Percentiles rank a stretch among this genome's conserved stretches.
Conservation (phyloP, 768 basidiomycete genomes). For the Mycena albidolilacea region DNA sequence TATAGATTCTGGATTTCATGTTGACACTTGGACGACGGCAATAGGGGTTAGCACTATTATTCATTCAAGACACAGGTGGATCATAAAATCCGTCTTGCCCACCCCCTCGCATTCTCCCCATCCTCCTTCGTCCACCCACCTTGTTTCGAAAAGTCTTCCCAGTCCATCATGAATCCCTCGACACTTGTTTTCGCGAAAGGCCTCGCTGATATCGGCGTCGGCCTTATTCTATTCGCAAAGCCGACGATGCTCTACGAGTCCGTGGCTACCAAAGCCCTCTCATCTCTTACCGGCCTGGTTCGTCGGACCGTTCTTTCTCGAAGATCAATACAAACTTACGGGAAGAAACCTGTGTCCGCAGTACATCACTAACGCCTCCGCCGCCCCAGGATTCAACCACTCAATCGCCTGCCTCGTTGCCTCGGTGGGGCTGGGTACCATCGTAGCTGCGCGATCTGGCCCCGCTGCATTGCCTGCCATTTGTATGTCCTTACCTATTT, state of each 20-base stretch:
- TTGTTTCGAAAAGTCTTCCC: neutral
- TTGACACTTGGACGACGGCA: neutral
- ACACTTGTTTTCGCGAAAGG: slow-evolving; percentile 46
- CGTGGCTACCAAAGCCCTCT: slow-evolving; percentile 36
- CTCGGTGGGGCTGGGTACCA: slow-evolving; percentile 49
- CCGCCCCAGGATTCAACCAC: slow-evolving; percentile 53
- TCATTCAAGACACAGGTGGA: no score
- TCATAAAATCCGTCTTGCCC: no score
- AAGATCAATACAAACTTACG: neutral
- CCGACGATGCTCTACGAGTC: slow-evolving; percentile 50
- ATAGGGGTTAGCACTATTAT: no score
- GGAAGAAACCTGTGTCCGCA: slow-evolving; percentile 42
- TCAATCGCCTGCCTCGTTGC: slow-evolving; percentile 54
- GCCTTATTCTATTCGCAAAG: slow-evolving; percentile 43
- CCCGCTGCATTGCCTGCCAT: slow-evolving; percentile 45
- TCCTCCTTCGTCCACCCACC: neutral
- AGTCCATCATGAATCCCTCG: slow-evolving; percentile 22
- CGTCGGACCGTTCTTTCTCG: slow-evolving; percentile 14
- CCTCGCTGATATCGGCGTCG: slow-evolving; percentile 47
- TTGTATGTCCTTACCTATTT: slow-evolving; percentile 41
- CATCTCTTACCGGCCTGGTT: slow-evolving; percentile 47
- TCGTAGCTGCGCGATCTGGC: slow-evolving; percentile 47
- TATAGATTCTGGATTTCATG: slow-evolving; percentile 13
- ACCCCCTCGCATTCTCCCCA: neutral
- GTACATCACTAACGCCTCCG: slow-evolving; percentile 45